phyloP scores from a whole-genome alignment of 164 flowering plant species.

The Aristolochia californica region DNA sequence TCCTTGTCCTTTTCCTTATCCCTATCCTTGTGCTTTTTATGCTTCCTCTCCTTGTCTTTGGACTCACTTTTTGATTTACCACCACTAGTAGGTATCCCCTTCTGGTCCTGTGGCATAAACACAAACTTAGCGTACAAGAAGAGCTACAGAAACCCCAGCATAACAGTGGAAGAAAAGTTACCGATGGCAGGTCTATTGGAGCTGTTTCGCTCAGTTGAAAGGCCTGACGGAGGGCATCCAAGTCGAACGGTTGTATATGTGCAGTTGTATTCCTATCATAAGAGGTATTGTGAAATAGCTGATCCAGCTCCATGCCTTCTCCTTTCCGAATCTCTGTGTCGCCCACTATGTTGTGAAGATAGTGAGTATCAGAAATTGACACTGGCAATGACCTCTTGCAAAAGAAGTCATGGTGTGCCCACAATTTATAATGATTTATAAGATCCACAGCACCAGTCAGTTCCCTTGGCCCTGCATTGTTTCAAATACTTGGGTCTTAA shows the following conservation, averaged over 20 bases:
- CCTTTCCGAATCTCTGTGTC: slow-evolving; percentile 87
- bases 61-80: slow-evolving; percentile 47
- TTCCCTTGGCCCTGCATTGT: slow-evolving; percentile 59
- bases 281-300: slow-evolving; percentile 50
- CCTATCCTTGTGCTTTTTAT: slow-evolving; percentile 62
- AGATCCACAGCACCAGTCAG: slow-evolving; percentile 86
- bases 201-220: slow-evolving; percentile 60
- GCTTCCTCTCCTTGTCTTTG: slow-evolving; percentile 67
- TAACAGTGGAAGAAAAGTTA: slow-evolving; percentile 22
- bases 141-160: neutral
- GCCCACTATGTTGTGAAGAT: slow-evolving; percentile 81
- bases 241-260: slow-evolving; percentile 66
- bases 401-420: slow-evolving; percentile 67
- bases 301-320: slow-evolving; percentile 85
- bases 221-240: slow-evolving; percentile 57
- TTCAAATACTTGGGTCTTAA: neutral
- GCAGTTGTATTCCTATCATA: slow-evolving; percentile 32
- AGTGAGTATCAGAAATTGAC: slow-evolving; percentile 73
- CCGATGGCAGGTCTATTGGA: slow-evolving; percentile 54
- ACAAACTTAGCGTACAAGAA: neutral
- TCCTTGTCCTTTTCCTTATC: slow-evolving; percentile 69
- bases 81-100: slow-evolving; percentile 52
- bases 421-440: slow-evolving; percentile 60
- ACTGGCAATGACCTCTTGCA: slow-evolving; percentile 72
- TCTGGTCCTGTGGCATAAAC: slow-evolving; percentile 37